phyloP scores from a whole-genome alignment of 1,284 basidiomycete species.

The Phellopilus nigrolimitatus region DNA sequence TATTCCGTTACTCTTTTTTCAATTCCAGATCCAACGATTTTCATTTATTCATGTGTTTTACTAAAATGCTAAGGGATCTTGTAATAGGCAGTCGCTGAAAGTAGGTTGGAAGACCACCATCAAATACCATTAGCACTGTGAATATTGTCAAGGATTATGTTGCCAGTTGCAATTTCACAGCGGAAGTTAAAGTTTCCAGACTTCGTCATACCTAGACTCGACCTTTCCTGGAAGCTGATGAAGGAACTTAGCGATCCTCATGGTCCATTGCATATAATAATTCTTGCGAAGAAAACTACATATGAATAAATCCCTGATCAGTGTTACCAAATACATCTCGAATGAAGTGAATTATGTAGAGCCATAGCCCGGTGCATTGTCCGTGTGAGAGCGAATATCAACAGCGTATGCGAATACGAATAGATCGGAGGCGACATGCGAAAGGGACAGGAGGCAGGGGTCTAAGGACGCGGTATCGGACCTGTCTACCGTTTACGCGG shows the following conservation, averaged over 20 bases:
- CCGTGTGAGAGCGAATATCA: conserved; percentile 7
- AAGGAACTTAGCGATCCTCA: background rate
- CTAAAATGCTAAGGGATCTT: too few relatives aligned
- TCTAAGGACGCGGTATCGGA: background rate
- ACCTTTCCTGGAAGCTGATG: too few relatives aligned
- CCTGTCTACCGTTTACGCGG: conserved; percentile 10
- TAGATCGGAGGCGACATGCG: background rate
- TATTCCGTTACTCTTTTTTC: too few relatives aligned
- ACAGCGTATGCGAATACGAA: background rate
- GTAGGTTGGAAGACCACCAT: too few relatives aligned
- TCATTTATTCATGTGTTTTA: too few relatives aligned
- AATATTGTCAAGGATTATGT: too few relatives aligned
- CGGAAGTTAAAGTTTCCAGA: too few relatives aligned
- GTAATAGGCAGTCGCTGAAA: too few relatives aligned
- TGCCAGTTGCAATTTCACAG: too few relatives aligned
- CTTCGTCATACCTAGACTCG: too few relatives aligned
- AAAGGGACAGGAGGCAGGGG: background rate
- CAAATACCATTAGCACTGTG: too few relatives aligned
- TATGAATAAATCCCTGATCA: conserved; percentile 19
- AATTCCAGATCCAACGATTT: too few relatives aligned
- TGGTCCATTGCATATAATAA: background rate
- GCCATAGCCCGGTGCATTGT: background rate
- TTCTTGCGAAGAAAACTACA: conserved; percentile 10
- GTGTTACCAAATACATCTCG: conserved; percentile 1
- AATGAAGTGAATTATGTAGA: background rate